Evolutionary conservation across 1,284 basidiomycete species (phyloP).

Genomic region (Omphalotus olearius): DNA sequence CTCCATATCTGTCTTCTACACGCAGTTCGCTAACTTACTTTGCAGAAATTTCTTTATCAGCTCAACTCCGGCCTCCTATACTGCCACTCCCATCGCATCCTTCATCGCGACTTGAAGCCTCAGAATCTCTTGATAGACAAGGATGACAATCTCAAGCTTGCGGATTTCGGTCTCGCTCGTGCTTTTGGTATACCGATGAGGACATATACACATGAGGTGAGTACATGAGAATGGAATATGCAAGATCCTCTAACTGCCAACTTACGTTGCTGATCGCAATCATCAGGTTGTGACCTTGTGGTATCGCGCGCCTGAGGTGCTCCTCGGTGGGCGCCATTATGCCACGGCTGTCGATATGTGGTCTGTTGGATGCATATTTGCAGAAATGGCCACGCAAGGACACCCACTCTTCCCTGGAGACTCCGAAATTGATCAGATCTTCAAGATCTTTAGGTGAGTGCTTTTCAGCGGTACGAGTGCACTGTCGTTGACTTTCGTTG

Average conservation of each 20-base stretch:
- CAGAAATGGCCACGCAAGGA: constrained; percentile 88
- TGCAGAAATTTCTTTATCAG: constrained; percentile 88
- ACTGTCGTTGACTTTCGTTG: not conserved
- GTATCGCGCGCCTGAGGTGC: constrained; percentile 97
- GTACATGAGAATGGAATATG: constrained; percentile 17
- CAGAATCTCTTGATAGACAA: constrained; percentile 96
- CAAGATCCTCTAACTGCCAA: no score
- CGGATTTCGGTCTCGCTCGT: constrained; percentile 94
- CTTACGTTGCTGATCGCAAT: not conserved
- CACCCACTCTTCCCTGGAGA: constrained; percentile 96
- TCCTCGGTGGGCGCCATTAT: constrained; percentile 94
- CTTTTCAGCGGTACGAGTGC: not conserved
- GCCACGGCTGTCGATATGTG: constrained; percentile 98
- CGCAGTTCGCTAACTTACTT: not conserved
- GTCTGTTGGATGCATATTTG: constrained; percentile 95
- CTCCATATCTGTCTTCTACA: not conserved
- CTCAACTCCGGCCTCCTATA: constrained; percentile 86
- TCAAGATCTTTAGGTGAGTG: constrained; percentile 92
- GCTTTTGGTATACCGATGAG: constrained; percentile 98
- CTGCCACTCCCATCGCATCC: constrained; percentile 94
- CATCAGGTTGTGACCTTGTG: constrained; percentile 93
- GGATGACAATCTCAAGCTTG: constrained; percentile 88
- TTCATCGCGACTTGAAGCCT: constrained; percentile 96
- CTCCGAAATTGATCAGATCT: constrained; percentile 99
- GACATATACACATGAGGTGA: constrained; percentile 96